Conservation (phyloP, 495 filamentous ascomycete species). For the Penicillium macrosclerotiorum region DNA sequence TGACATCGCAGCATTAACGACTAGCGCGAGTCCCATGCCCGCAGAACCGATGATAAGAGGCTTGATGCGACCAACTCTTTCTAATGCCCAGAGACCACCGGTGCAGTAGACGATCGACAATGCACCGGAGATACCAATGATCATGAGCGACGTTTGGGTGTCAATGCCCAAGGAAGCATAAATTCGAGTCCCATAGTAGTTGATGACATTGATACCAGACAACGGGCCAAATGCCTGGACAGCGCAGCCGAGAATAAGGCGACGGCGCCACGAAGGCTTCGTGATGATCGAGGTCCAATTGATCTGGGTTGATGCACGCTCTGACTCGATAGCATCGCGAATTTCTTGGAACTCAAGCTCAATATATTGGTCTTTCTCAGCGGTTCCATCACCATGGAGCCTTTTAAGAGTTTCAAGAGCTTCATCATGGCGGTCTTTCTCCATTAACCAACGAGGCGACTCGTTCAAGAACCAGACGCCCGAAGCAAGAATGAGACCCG, state of each 20-base stretch:
- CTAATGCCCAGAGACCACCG: slow-evolving; percentile 38
- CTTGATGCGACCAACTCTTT: slow-evolving; percentile 45
- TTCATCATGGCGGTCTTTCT: slow-evolving; percentile 62
- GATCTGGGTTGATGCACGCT: slow-evolving; percentile 14
- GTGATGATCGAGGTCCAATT: slow-evolving; percentile 46
- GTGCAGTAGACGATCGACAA: slow-evolving; percentile 36
- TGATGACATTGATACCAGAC: slow-evolving; percentile 55
- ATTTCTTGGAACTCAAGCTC: slow-evolving; percentile 30
- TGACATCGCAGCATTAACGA: slow-evolving; percentile 40
- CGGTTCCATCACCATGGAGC: slow-evolving; percentile 12
- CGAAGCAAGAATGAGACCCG: slow-evolving; percentile 39
- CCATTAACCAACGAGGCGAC: slow-evolving; percentile 57
- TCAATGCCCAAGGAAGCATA: slow-evolving; percentile 50
- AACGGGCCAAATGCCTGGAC: slow-evolving; percentile 53
- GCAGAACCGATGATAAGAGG: slow-evolving; percentile 41
- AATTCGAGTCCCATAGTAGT: slow-evolving; percentile 55
- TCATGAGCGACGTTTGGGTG: slow-evolving; percentile 44
- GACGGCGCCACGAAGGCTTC: slow-evolving; percentile 43
- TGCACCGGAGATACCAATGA: slow-evolving; percentile 47
- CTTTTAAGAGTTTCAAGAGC: slow-evolving; percentile 35
- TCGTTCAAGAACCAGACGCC: slow-evolving; percentile 61
- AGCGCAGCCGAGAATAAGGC: slow-evolving; percentile 51
- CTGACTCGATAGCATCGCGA: slow-evolving; percentile 20
- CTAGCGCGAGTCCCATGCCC: slow-evolving; percentile 43
- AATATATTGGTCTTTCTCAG: slow-evolving; percentile 16